phyloP scores from a whole-genome alignment of 441 rosid species.

The Arabidopsis hybrid region DNA sequence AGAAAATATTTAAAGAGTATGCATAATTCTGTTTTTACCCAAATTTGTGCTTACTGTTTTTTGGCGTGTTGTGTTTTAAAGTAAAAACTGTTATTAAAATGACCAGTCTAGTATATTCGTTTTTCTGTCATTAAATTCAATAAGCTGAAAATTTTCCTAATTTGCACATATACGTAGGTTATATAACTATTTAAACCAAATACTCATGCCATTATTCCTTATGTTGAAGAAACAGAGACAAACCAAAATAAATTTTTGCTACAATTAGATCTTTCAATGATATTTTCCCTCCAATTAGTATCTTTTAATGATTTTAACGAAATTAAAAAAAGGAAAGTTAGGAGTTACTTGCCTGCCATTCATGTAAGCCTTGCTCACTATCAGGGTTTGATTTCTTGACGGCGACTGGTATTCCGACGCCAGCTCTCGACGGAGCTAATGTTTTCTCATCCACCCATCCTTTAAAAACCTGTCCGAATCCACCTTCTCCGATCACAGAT shows the following conservation, averaged over 20 bases:
- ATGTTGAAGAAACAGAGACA: neutral
- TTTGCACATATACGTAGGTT: neutral
- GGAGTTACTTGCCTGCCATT: conserved; percentile 57
- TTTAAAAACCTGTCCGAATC: conserved; percentile 73
- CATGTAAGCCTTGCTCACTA: conserved; percentile 87
- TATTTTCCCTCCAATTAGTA: conserved; percentile 6
- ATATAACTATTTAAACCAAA: neutral
- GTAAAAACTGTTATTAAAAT: neutral
- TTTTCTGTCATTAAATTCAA: no score
- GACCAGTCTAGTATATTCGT: no score
- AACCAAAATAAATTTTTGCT: no score
- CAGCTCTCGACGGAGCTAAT: conserved; percentile 59
- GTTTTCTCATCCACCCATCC: conserved; percentile 75
- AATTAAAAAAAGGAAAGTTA: neutral
- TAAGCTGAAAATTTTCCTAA: neutral
- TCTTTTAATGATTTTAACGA: conserved; percentile 18
- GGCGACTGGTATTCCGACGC: conserved; percentile 76
- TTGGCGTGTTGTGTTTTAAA: neutral
- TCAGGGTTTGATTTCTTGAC: conserved; percentile 86
- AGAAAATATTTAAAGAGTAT: neutral
- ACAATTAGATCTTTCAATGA: conserved; percentile 13
- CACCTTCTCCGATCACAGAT: conserved; percentile 72
- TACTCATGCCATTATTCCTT: neutral
- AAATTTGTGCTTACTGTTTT: neutral
- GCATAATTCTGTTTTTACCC: neutral